A percentile compares a stretch with the other conserved stretches of the same genome.
Conservation (phyloP, 1,284 basidiomycete species). For the Cutaneotrichosporon sp. region DNA sequence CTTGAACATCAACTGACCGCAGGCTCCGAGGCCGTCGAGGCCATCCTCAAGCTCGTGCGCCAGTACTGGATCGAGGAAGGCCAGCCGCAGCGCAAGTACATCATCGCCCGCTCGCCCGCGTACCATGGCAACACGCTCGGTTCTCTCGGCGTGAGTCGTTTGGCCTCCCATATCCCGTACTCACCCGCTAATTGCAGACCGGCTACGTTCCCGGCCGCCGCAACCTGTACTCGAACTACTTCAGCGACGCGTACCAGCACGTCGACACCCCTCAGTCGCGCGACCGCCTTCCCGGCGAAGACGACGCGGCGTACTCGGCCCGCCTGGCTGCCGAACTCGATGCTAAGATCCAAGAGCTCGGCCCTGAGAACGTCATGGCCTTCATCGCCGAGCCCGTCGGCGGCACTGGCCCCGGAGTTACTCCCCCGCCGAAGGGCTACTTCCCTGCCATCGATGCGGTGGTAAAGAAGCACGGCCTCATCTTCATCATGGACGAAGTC, state of each 20-base stretch:
- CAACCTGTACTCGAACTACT: constrained; percentile 57
- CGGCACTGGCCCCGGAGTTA: constrained; percentile 66
- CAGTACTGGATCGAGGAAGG: constrained; percentile 57
- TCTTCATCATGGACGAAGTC: constrained; percentile 79
- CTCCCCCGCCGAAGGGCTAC: constrained; percentile 39
- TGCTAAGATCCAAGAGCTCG: constrained; percentile 72
- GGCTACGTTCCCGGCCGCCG: constrained; percentile 24
- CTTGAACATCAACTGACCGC: not conserved
- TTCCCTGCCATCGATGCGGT: constrained; percentile 68
- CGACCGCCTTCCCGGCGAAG: constrained; percentile 62
- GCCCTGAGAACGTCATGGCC: constrained; percentile 62
- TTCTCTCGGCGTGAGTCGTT: constrained; percentile 24
- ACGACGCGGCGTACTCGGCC: constrained; percentile 70
- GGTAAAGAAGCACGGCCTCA: constrained; percentile 71
- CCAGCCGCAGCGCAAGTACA: constrained; percentile 65
- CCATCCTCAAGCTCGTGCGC: constrained; percentile 30
- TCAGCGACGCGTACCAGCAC: constrained; percentile 25
- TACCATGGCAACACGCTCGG: constrained; percentile 80
- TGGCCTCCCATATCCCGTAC: too few relatives aligned
- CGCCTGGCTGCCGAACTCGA: constrained; percentile 72
- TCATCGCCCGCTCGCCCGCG: constrained; percentile 70
- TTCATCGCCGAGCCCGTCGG: constrained; percentile 52
- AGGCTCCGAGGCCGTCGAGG: constrained; percentile 35
- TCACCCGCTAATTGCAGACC: constrained; percentile 9
- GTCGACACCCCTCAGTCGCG: constrained; percentile 51